Evolutionary conservation across 140 eudicot genomes (phyloP).

Genomic region (Flaveria floridana): DNA sequence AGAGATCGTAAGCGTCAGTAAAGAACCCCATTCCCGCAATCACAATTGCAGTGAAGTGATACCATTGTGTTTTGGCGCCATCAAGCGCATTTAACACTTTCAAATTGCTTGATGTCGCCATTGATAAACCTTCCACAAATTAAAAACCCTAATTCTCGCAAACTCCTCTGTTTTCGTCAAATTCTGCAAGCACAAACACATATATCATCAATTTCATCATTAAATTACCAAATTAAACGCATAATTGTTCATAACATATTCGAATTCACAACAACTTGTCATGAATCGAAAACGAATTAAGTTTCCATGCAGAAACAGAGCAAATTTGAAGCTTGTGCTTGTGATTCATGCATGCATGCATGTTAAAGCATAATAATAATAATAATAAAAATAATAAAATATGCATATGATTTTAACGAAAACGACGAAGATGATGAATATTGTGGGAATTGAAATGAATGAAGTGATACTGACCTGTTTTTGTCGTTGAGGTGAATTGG

Average conservation of each 20-base stretch:
- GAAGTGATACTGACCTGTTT: slow-evolving; percentile 26
- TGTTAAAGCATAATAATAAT: background rate
- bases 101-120: slow-evolving; percentile 44
- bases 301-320: slow-evolving; percentile 26
- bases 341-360: slow-evolving; percentile 34
- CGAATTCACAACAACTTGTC: background rate
- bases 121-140: slow-evolving; percentile 9
- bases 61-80: slow-evolving; percentile 90
- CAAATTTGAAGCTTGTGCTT: background rate
- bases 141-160: slow-evolving; percentile 17
- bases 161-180: slow-evolving; percentile 8
- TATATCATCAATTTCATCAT: background rate
- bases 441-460: background rate
- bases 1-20: slow-evolving; percentile 83
- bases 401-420: background rate
- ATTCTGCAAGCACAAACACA: background rate
- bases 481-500: background rate
- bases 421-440: slow-evolving; percentile 14
- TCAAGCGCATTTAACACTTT: slow-evolving; percentile 73
- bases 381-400: background rate
- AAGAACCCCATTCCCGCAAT: slow-evolving; percentile 92
- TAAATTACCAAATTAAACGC: background rate
- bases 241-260: background rate
- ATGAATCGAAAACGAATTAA: background rate
- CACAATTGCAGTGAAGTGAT: slow-evolving; percentile 81